A percentile compares a stretch with the other conserved stretches of the same genome.
Conservation (phyloP, 169 alveolate species). For the Plasmodium coatneyi region DNA sequence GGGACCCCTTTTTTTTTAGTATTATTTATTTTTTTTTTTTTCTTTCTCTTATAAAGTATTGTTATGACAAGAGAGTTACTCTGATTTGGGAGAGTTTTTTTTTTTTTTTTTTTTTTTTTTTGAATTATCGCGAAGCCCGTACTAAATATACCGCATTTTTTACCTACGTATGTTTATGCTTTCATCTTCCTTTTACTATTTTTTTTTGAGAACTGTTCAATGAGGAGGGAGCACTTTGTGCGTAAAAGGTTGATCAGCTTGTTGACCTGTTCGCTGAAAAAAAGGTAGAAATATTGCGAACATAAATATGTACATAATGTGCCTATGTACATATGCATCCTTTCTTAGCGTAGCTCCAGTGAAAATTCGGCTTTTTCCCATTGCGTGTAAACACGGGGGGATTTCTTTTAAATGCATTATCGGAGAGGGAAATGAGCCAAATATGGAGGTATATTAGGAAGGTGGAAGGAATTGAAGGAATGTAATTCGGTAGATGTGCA, state of each 20-base stretch:
- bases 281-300: background rate
- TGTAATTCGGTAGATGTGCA: background rate
- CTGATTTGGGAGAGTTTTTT: background rate
- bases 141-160: background rate
- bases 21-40: too few species aligned
- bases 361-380: background rate
- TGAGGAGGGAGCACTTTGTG: background rate
- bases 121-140: background rate
- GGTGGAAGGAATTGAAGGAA: background rate
- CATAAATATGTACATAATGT: too few species aligned
- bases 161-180: background rate
- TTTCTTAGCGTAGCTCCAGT: background rate
- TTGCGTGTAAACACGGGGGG: background rate
- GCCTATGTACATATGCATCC: background rate
- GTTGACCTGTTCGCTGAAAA: background rate
- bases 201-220: background rate
- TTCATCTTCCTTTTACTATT: background rate
- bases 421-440: background rate
- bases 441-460: background rate
- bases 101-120: too few species aligned
- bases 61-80: background rate
- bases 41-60: background rate
- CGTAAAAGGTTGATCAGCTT: background rate
- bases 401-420: background rate
- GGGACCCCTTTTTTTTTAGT: background rate